Conservation (phyloP, 2,329 filamentous ascomycete genomes). For the Colletotrichum sp. region DNA sequence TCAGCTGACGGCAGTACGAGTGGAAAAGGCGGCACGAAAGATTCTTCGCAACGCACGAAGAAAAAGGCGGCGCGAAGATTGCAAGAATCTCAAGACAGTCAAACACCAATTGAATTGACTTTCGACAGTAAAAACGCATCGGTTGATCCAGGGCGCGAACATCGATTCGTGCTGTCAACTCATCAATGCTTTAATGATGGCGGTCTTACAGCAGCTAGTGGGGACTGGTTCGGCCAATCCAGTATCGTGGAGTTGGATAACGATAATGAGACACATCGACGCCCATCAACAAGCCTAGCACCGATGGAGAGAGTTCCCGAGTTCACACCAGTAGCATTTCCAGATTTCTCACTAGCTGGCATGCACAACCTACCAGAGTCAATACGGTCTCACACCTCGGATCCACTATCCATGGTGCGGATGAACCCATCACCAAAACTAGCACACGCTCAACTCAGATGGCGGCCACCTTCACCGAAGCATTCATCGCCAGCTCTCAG, state of each 20-base stretch:
- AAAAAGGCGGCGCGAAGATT: background rate
- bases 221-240: background rate
- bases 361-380: background rate
- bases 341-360: background rate
- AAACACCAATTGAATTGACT: background rate
- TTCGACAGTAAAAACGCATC: background rate
- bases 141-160: background rate
- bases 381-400: background rate
- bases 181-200: background rate
- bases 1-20: background rate
- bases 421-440: background rate
- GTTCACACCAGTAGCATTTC: background rate
- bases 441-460: background rate
- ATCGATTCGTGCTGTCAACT: background rate
- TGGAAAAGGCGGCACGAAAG: background rate
- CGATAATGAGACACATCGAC: background rate
- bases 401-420: background rate
- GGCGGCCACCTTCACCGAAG: background rate
- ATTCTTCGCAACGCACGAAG: background rate
- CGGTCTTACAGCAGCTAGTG: background rate
- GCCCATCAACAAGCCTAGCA: background rate
- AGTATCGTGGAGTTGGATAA: background rate
- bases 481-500: background rate
- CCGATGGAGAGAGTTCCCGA: background rate
- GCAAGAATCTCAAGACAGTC: background rate